phyloP scores from a whole-genome alignment of 208 protist genomes.

The Trypanosoma theileri region DNA sequence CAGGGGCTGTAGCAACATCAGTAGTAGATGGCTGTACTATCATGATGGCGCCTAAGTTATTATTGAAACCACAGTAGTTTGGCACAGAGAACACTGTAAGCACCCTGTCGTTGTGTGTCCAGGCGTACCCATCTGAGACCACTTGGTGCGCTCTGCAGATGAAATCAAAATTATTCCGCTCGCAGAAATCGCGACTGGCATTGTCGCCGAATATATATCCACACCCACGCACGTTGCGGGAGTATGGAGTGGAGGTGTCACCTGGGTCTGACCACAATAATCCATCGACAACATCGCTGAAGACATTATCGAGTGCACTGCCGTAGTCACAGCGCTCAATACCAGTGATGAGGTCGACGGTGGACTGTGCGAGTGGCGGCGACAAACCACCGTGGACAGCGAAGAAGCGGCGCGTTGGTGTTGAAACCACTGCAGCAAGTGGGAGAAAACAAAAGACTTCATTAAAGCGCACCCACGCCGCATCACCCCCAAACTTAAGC shows the following conservation, averaged over 20 bases:
- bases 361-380: slow-evolving; percentile 59
- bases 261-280: slow-evolving; percentile 98
- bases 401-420: slow-evolving; percentile 93
- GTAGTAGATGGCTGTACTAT: slow-evolving; percentile 21
- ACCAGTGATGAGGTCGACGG: slow-evolving; percentile 29
- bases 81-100: slow-evolving; percentile 76
- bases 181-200: slow-evolving; percentile 94
- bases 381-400: slow-evolving; percentile 97
- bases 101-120: slow-evolving; percentile 50
- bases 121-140: slow-evolving; percentile 85
- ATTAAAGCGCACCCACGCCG: slow-evolving; percentile 75
- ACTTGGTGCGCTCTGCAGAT: slow-evolving; percentile 93
- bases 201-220: slow-evolving; percentile 96
- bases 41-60: slow-evolving; percentile 39
- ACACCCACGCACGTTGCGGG: slow-evolving; percentile 97
- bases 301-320: slow-evolving; percentile 91
- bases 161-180: slow-evolving; percentile 96
- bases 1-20: background rate
- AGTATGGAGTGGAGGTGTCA: slow-evolving; percentile 83
- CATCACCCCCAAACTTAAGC: slow-evolving; percentile 38
- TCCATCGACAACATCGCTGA: slow-evolving; percentile 96
- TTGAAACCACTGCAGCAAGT: slow-evolving; percentile 66
- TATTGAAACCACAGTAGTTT: slow-evolving; percentile 70
- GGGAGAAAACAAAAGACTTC: slow-evolving; percentile 73
- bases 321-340: slow-evolving; percentile 50